Conservation (phyloP, 805 yeast species). For the Barnettozyma sucrosica region DNA sequence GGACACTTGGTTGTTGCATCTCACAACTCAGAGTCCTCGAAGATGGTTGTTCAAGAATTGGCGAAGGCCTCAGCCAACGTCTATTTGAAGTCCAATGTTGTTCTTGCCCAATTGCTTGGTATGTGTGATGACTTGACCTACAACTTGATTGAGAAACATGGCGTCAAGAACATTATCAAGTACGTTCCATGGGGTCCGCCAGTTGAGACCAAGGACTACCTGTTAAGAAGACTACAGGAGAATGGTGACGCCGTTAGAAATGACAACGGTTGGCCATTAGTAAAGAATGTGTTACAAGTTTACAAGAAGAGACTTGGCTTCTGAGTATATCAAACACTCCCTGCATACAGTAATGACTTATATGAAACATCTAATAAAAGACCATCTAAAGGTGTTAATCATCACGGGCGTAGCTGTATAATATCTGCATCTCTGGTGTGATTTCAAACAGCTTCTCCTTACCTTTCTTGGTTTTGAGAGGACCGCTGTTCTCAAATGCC, state of each 20-base stretch:
- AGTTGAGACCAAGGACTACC: constrained; percentile 83
- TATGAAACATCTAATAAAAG: not conserved
- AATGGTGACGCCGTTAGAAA: constrained; percentile 91
- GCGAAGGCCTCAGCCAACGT: constrained; percentile 31
- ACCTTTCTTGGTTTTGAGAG: not conserved
- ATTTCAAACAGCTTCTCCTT: constrained; percentile 2
- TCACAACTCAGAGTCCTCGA: constrained; percentile 77
- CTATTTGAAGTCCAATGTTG: constrained; percentile 50
- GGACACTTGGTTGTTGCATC: constrained; percentile 89
- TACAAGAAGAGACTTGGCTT: constrained; percentile 26
- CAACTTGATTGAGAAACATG: constrained; percentile 60
- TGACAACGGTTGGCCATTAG: constrained; percentile 73
- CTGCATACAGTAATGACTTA: constrained; percentile 1
- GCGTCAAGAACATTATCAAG: constrained; percentile 74
- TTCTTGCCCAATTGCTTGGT: constrained; percentile 86
- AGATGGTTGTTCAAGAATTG: constrained; percentile 55
- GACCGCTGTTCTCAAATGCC: not conserved
- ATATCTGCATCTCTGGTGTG: constrained; percentile 13
- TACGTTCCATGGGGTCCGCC: constrained; percentile 99
- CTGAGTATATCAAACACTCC: not conserved
- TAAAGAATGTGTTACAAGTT: constrained; percentile 45
- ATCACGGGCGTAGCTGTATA: constrained; percentile 5
- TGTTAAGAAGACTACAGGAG: constrained; percentile 86
- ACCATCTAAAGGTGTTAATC: constrained; percentile 1
- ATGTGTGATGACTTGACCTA: constrained; percentile 90